Conservation (phyloP, 73 alveolate species). For the Paramecium tetraurelia region DNA sequence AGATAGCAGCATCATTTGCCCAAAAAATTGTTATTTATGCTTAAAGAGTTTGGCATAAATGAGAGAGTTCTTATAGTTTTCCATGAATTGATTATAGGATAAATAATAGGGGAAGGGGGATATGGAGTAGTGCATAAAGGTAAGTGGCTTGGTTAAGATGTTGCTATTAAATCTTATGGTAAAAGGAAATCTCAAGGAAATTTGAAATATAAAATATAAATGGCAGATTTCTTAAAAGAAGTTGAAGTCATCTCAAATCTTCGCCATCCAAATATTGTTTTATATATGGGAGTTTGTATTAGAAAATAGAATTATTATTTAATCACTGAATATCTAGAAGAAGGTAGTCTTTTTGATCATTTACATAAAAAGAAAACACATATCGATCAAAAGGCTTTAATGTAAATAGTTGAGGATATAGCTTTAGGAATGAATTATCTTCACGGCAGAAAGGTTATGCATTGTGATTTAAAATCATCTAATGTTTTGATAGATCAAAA, state of each 20-base stretch:
- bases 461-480: constrained; percentile 91
- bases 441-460: constrained; percentile 89
- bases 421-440: constrained; percentile 88
- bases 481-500: constrained; percentile 90
- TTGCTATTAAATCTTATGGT: constrained; percentile 83
- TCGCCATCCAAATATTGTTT: constrained; percentile 93
- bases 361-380: constrained; percentile 67
- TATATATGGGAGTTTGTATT: constrained; percentile 88
- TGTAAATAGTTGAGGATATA: constrained; percentile 87
- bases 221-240: constrained; percentile 87
- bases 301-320: constrained; percentile 80
- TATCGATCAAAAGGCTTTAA: constrained; percentile 71
- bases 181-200: constrained; percentile 68
- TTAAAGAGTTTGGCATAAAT: constrained; percentile 55
- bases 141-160: constrained; percentile 83
- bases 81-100: constrained; percentile 42
- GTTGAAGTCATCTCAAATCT: constrained; percentile 84
- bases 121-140: constrained; percentile 87
- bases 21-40: background rate
- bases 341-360: constrained; percentile 78
- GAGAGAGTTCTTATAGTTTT: constrained; percentile 19
- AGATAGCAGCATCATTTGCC: background rate
- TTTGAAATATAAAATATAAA: constrained; percentile 64
- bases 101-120: constrained; percentile 81
- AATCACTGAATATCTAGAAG: constrained; percentile 84